phyloP scores from a whole-genome alignment of 345 rosid species.

The Brassica incana region DNA sequence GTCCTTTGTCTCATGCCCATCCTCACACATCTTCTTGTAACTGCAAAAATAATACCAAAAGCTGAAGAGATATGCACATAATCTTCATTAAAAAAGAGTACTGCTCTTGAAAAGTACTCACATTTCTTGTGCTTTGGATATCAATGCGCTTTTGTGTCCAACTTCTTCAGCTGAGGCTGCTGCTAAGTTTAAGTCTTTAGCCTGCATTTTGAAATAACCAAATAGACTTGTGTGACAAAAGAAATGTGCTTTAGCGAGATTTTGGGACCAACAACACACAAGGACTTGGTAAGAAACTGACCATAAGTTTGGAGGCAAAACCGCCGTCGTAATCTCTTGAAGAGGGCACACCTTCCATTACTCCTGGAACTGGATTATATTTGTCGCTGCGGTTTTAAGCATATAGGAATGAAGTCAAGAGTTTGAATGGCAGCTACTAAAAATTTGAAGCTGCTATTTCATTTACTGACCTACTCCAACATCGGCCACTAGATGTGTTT shows the following conservation, averaged over 20 bases:
- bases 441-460: background rate
- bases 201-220: conserved; percentile 49
- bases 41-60: conserved; percentile 42
- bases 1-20: conserved; percentile 73
- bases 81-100: background rate
- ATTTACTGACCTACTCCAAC: conserved; percentile 80
- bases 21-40: conserved; percentile 57
- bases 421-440: background rate
- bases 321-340: conserved; percentile 78
- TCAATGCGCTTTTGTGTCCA: conserved; percentile 53
- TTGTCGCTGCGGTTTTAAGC: conserved; percentile 56
- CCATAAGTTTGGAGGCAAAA: conserved; percentile 86
- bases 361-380: conserved; percentile 97
- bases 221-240: conserved; percentile 5
- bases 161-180: conserved; percentile 64
- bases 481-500: conserved; percentile 84
- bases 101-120: conserved; percentile 40
- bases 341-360: conserved; percentile 92
- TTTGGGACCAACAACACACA: background rate
- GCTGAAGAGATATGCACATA: background rate
- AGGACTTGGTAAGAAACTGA: conserved; percentile 29
- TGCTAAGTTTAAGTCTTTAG: conserved; percentile 79
- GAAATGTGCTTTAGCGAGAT: background rate
- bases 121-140: conserved; percentile 67
- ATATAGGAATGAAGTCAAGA: background rate